Percentiles rank a stretch among this genome's conserved stretches.
Evolutionary conservation across 306 rosid species (phyloP).

Genomic region (Vigna hirtella): DNA sequence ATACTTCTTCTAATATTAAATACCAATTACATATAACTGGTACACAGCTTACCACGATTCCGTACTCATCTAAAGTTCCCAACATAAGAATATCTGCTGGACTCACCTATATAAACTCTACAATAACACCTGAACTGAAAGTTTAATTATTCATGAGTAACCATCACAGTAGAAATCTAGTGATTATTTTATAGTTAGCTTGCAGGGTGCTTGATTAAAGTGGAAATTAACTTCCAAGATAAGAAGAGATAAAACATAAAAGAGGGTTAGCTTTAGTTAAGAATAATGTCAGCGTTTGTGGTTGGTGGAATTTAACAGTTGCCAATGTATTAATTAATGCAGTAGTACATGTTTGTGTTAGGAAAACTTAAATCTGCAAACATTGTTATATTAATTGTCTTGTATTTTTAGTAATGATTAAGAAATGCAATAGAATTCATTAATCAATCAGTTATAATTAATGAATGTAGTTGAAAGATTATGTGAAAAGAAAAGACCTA

Average conservation of each 20-base stretch:
- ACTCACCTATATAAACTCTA: background rate
- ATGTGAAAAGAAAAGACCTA: too few relatives aligned
- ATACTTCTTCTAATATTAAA: background rate
- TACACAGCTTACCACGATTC: constrained; percentile 5
- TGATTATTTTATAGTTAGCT: background rate
- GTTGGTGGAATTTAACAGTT: constrained; percentile 7
- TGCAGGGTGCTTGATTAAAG: background rate
- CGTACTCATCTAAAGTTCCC: background rate
- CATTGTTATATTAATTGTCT: too few relatives aligned
- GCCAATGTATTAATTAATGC: background rate
- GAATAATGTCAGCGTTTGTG: background rate
- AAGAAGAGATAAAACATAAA: background rate
- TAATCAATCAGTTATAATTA: too few relatives aligned
- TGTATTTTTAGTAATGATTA: too few relatives aligned
- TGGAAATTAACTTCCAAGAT: constrained; percentile 17
- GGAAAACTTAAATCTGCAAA: too few relatives aligned
- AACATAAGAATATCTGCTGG: background rate
- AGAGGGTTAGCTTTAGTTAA: background rate
- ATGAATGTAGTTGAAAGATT: too few relatives aligned
- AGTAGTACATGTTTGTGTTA: background rate
- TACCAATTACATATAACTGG: background rate
- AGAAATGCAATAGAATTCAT: too few relatives aligned
- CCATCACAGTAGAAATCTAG: background rate
- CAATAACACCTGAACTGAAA: background rate
- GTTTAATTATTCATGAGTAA: background rate